Evolutionary conservation across 257 asterid genomes (phyloP), one percentile per base, ranked within the genome.

Genomic region (Nemophila menziesii): DNA sequence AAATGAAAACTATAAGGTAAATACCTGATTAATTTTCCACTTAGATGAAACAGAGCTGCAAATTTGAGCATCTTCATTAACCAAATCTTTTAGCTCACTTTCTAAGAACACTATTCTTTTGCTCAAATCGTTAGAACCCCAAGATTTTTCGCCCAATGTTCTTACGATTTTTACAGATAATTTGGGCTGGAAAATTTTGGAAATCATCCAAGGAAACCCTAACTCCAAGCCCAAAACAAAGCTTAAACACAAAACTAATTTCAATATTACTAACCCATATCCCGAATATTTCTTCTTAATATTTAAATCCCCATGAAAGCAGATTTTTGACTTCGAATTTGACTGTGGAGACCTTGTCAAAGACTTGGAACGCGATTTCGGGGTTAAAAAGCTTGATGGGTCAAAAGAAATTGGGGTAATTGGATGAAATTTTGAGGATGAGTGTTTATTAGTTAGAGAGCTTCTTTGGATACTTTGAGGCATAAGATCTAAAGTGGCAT

Each of bases 401-500:
- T 61, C 40, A 60, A 78, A 69, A 20, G 64, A 16, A 40, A 80
- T 49, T 3, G 92, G 93, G 69, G 62, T 80, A 58, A 68, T 67
- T 8, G 66, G 70, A 52, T 65, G 39, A 6, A 66, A 74, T 57
- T 64, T n/a, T n/a, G n/a, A n/a, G n/a, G n/a, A n/a, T n/a, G n/a
- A n/a, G n/a, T n/a, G n/a, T n/a, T n/a, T 78, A n/a, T n/a, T n/a
- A 0, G 85, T 63, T 22, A 66, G 55, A 0, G 92, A 63, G 60
- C 74, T 74, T 56, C 71, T 63, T 8, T 51, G 61, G 29, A 44
- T 38, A 43, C 73, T 77, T 13, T 51, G 63, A 0, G 82, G 80
- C 61, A 79, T 75, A 68, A 87, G 72, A 70, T 89, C 95, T 9
- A 70, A 92, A 15, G 94, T 78, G 5, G 98, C 90, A 20, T 80